Evolutionary conservation across 768 basidiomycete species (phyloP).

Genomic region (Russula dissimulans): DNA sequence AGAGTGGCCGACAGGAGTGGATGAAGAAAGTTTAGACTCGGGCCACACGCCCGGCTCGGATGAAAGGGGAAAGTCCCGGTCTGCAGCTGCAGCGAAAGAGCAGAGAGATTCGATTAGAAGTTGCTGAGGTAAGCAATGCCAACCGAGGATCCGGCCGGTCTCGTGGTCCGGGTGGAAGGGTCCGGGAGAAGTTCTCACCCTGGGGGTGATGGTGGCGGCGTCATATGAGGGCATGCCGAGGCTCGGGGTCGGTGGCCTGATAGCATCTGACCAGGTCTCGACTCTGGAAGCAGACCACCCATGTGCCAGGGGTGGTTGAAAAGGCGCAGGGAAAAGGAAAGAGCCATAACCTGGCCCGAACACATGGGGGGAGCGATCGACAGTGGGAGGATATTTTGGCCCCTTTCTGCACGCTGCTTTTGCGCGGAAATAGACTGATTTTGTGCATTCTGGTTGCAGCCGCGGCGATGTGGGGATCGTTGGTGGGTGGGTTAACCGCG

Average conservation of each 20-base stretch:
- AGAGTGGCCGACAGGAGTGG: not conserved
- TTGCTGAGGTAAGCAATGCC: conserved; percentile 1
- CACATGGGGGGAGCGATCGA: conserved; percentile 5
- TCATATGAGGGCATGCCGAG: conserved; percentile 15
- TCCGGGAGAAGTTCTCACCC: conserved; percentile 6
- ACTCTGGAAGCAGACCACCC: not conserved
- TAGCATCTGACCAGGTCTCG: conserved; percentile 16
- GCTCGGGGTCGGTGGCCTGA: conserved; percentile 4
- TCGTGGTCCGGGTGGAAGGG: conserved; percentile 12
- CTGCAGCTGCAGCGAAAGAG: not conserved
- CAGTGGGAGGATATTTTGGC: not conserved
- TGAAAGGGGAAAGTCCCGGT: not conserved
- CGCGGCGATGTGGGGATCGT: conserved; percentile 5
- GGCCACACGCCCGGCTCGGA: conserved; percentile 5
- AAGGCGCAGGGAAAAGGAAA: not conserved
- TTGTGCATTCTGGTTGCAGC: not conserved
- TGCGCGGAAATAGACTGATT: not conserved
- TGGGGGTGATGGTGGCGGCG: conserved; percentile 13
- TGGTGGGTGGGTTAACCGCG: not conserved
- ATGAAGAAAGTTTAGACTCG: conserved; percentile 17
- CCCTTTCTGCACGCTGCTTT: not conserved
- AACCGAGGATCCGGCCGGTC: conserved; percentile 9
- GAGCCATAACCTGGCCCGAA: not conserved
- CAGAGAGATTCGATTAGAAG: conserved; percentile 9
- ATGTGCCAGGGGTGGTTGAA: conserved; percentile 13